A percentile compares a stretch with the other conserved stretches of the same genome.
phyloP scores from a whole-genome alignment of 2,329 filamentous ascomycete species.

The Penicillium crustosum region DNA sequence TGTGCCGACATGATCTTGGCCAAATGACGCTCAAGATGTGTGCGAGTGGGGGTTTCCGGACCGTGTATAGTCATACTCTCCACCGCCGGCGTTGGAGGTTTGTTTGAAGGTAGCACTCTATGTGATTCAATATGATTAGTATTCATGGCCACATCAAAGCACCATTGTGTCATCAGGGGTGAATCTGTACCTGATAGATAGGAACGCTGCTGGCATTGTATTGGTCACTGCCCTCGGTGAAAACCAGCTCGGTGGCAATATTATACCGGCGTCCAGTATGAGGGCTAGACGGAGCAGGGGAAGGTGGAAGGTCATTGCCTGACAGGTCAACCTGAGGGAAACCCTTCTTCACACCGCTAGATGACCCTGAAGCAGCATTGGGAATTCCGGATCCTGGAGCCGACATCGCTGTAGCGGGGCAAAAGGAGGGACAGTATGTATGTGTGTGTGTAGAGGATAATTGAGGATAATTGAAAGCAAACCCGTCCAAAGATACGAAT shows the following conservation, averaged over 20 bases:
- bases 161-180: not conserved
- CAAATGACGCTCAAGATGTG: slow-evolving; percentile 91
- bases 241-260: slow-evolving; percentile 92
- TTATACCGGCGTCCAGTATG: slow-evolving; percentile 84
- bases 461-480: not conserved
- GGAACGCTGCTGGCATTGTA: slow-evolving; percentile 95
- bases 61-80: slow-evolving; percentile 97
- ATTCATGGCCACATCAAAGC: not conserved
- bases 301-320: slow-evolving; percentile 82
- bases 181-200: slow-evolving; percentile 75
- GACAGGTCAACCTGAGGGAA: slow-evolving; percentile 70
- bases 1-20: slow-evolving; percentile 98
- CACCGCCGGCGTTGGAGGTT: slow-evolving; percentile 72
- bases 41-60: slow-evolving; percentile 96
- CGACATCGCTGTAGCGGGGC: slow-evolving; percentile 42
- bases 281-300: slow-evolving; percentile 89
- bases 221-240: slow-evolving; percentile 93
- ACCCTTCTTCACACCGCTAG: slow-evolving; percentile 48
- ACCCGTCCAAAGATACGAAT: not conserved
- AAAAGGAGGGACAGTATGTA: slow-evolving; percentile 7
- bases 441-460: not conserved
- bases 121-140: not conserved
- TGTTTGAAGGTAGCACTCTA: slow-evolving; percentile 97
- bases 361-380: slow-evolving; percentile 22
- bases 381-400: slow-evolving; percentile 34